These are phyloP conservation scores for Xerocomus brunneocitrinus DNA, from an alignment of 768 basidiomycete genomes.

Conservation along the genomic window DNA sequence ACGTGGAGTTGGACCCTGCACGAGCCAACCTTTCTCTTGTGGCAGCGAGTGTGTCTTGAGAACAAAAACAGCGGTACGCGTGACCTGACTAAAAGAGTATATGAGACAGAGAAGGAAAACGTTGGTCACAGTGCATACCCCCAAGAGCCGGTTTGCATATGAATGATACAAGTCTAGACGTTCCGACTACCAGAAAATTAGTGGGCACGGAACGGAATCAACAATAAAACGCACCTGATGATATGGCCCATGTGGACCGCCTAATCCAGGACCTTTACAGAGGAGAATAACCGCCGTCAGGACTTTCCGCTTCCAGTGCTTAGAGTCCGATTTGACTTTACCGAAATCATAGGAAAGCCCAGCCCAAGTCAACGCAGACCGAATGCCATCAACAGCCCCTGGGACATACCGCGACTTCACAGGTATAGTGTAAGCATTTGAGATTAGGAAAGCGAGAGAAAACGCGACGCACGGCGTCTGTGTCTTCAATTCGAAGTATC, in stretches of 20 bases:
- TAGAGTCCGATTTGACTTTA: slow-evolving; percentile 28
- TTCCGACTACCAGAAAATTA: slow-evolving; percentile 62
- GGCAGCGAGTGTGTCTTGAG: slow-evolving; percentile 59
- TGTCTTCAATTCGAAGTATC: slow-evolving; percentile 93
- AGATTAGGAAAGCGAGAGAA: background rate
- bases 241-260: slow-evolving; percentile 52
- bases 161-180: slow-evolving; percentile 78
- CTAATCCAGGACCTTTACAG: slow-evolving; percentile 37
- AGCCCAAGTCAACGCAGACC: slow-evolving; percentile 80
- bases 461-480: slow-evolving; percentile 70
- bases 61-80: slow-evolving; percentile 91
- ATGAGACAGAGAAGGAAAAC: background rate
- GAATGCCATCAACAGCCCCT: slow-evolving; percentile 79
- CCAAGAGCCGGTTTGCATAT: slow-evolving; percentile 69
- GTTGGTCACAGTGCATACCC: slow-evolving; percentile 41
- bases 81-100: slow-evolving; percentile 57
- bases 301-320: background rate
- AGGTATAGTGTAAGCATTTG: background rate
- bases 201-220: slow-evolving; percentile 35
- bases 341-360: slow-evolving; percentile 85
- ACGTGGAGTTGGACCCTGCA: slow-evolving; percentile 70
- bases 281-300: slow-evolving; percentile 3
- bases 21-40: slow-evolving; percentile 69
- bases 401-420: slow-evolving; percentile 73
- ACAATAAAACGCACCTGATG: slow-evolving; percentile 68